Conservation (phyloP, 2,329 filamentous ascomycete genomes). For the Hypocreales sp. region DNA sequence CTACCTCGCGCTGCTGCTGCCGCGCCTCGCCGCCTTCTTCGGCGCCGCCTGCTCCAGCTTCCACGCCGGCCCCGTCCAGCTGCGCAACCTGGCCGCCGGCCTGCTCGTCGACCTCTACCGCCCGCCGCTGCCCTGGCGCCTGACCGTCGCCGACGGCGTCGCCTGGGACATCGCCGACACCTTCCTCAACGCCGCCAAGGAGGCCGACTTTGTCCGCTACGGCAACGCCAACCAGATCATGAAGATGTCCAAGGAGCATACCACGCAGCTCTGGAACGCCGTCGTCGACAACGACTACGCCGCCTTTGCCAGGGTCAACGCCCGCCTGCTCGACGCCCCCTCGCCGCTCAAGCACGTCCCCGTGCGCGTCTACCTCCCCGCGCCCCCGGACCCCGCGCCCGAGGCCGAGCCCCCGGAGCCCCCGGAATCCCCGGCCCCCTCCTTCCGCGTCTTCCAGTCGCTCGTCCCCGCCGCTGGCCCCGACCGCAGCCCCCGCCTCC, state of each 20-base stretch:
- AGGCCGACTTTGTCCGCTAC: conserved; percentile 76
- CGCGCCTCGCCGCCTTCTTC: conserved; percentile 38
- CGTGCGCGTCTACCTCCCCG: conserved; percentile 70
- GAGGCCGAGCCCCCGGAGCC: neutral
- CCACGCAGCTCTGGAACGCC: conserved; percentile 66
- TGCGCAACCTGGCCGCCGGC: conserved; percentile 37
- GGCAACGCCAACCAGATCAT: conserved; percentile 83
- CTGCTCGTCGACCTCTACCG: conserved; percentile 42
- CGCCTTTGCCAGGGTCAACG: conserved; percentile 60
- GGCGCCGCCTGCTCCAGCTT: conserved; percentile 40
- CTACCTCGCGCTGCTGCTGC: conserved; percentile 42
- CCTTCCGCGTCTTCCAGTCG: conserved; percentile 62
- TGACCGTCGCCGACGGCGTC: conserved; percentile 36
- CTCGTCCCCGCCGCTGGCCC: conserved; percentile 39
- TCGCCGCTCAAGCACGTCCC: conserved; percentile 71
- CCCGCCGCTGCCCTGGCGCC: conserved; percentile 36
- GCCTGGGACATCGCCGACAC: conserved; percentile 47
- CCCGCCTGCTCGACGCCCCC: conserved; percentile 60
- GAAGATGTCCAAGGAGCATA: conserved; percentile 73
- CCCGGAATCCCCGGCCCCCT: conserved; percentile 8
- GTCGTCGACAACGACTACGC: conserved; percentile 64
- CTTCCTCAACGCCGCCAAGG: conserved; percentile 49
- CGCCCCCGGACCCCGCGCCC: conserved; percentile 30
- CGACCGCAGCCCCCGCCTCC: conserved; percentile 26
- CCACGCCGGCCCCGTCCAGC: conserved; percentile 37